Evolutionary conservation across 2,329 filamentous ascomycete genomes (phyloP), one percentile per base, ranked within the genome.

Genomic region (Amylocarpus encephaloides): DNA sequence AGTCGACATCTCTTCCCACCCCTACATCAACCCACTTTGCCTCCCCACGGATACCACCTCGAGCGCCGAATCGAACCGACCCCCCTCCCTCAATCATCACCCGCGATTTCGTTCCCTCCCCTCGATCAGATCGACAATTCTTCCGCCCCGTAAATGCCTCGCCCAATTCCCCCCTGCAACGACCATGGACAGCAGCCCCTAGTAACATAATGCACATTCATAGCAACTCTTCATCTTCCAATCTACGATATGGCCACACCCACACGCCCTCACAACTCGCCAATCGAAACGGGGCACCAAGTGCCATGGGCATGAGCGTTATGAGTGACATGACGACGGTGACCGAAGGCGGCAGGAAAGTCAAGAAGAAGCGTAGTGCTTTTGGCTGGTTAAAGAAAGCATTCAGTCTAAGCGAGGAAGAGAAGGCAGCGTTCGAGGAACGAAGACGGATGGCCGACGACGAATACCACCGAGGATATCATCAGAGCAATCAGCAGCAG

Each of bases 341-440:
- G 43, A 74, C 71, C 12, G 59, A 60, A 30, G 50, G 59, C 26
- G 59, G 56, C 13, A 61, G 61, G 52, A 65, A 73, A 34, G 62
- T 83, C 5, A 83, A 83, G 66, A 85, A 83, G 70, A 84, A 84
- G 71, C 75, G 79, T 55, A 83, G 81, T 59, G 79, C 80, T 1
- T 83, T 85, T 60, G 81, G 80, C 2, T 85, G 81, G 81, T 65
- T 85, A 49, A 84, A 83, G 66, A 84, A 85, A 68, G 80, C 80
- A 1, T 85, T 85, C 46, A 78, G 76, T 32, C 67, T 85, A 22
- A 80, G 82, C 53, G 81, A 85, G 18, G 79, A 83, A 43, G 81
- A 85, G 64, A 75, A 74, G 46, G 71, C 73, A 7, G 74, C 75
- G 9, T 85, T 81, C 55, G 79, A 83, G 62, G 74, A 75, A 41